phyloP scores from a whole-genome alignment of 73 alveolate genomes.

The Stentor roeselii region DNA sequence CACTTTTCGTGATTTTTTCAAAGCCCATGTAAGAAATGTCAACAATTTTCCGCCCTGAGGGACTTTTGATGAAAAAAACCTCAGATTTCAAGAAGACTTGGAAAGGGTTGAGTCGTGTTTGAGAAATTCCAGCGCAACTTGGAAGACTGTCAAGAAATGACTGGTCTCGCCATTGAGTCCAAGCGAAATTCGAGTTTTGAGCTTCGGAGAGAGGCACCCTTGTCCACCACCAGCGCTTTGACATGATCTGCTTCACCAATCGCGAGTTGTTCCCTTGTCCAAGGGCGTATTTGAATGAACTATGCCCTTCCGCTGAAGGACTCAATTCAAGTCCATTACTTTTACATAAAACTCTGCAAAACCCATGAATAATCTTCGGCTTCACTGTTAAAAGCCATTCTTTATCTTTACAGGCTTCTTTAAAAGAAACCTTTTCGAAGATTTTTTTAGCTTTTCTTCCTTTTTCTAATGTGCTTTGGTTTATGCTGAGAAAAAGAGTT shows the following conservation, averaged over 20 bases:
- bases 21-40: background rate
- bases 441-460: no score
- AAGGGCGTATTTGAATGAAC: background rate
- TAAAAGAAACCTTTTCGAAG: no score
- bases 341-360: background rate
- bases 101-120: no score
- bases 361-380: background rate
- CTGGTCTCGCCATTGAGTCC: background rate
- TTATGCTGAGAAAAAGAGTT: no score
- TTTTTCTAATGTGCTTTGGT: no score
- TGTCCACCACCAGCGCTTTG: background rate
- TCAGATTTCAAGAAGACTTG: background rate
- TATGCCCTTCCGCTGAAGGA: background rate
- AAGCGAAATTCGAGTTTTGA: background rate
- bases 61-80: background rate
- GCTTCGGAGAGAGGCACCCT: background rate
- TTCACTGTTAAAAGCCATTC: background rate
- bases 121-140: no score
- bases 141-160: background rate
- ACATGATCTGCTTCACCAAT: background rate
- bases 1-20: background rate
- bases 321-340: background rate
- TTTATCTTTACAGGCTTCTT: background rate
- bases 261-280: constrained; percentile 16
- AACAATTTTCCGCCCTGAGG: no score